Evolutionary conservation across 495 filamentous ascomycete species (phyloP), one percentile per base, ranked within the genome.

Genomic region (Penicilliopsis zonata): DNA sequence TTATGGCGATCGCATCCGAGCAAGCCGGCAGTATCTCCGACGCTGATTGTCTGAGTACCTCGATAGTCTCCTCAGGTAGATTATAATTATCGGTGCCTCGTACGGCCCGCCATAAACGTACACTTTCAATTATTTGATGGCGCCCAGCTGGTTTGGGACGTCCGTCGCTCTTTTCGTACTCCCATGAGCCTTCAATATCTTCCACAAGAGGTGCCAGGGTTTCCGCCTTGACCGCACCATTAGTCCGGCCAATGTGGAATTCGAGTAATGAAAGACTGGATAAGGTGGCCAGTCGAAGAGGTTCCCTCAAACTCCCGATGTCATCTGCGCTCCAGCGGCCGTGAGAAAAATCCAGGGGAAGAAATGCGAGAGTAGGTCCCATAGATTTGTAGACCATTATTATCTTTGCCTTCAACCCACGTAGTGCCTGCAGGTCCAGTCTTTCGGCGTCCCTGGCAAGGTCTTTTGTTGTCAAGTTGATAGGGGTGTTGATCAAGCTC

Each of bases 301-400:
- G 49, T 15, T 51, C 35, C 23, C 42, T 48, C 30, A 55, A 31
- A 17, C 44, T 55, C 19, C 42, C 46, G 28, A 55, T 33, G 9
- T 55, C 52, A n/a, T 49, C 44, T 5, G 50, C 46, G 21, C 34
- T 40, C 52, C 52, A 55, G 7, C 40, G 44, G 23, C 52, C 42
- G 14, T 53, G 38, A 2, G 47, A 49, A 21, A 55, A 53, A 29
- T 55, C 52, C 18, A 55, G 27, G 9, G 29, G 50, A 13, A 55
- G 18, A 18, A 55, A 55, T 1, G 13, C 49, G 13, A 55, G 34
- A 3, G 44, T 36, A 0, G 52, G 49, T 15, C 43, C 36, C n/a
- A 53, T 40, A 5, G 14, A 36, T 33, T 42, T 45, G 32, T 51
- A 46, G 2, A 34, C 28, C 8, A 13, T 38, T 16, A 51, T 43